Conservation (phyloP, 768 basidiomycete species). For the Suillus luteus region DNA sequence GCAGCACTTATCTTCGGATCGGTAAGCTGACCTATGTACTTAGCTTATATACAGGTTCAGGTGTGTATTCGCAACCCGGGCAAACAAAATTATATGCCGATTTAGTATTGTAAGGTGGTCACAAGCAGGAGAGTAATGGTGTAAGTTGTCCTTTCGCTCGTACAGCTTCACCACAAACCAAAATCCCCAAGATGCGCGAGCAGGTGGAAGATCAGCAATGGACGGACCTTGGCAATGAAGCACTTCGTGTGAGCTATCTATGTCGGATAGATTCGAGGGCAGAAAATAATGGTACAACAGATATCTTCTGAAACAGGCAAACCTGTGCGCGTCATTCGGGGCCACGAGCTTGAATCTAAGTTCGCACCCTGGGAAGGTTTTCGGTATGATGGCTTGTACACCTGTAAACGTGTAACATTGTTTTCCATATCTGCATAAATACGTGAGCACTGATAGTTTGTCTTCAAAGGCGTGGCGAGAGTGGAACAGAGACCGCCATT, state of each 20-base stretch:
- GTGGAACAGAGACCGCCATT: constrained; percentile 15
- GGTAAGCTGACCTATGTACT: constrained; percentile 8
- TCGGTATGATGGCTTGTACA: constrained; percentile 36
- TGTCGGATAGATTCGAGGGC: neutral
- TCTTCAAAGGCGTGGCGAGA: constrained; percentile 24
- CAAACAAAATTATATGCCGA: neutral
- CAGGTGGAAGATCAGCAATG: constrained; percentile 26
- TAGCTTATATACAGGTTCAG: constrained; percentile 32
- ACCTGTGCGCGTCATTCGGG: constrained; percentile 31
- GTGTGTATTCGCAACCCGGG: neutral
- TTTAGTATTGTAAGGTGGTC: constrained; percentile 19
- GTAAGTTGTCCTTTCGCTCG: constrained; percentile 4
- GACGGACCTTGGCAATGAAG: constrained; percentile 10
- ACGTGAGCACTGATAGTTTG: neutral
- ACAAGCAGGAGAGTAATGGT: neutral
- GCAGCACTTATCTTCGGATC: constrained; percentile 21
- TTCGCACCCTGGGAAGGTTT: constrained; percentile 29
- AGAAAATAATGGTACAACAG: constrained; percentile 15
- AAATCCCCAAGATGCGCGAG: constrained; percentile 21
- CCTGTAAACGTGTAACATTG: constrained; percentile 21
- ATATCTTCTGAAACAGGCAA: constrained; percentile 20
- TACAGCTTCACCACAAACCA: neutral
- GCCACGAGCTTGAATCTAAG: constrained; percentile 19
- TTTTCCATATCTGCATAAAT: neutral
- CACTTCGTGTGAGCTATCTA: constrained; percentile 21